Evolutionary conservation across 306 rosid genomes (phyloP), one percentile per base, ranked within the genome.

Genomic region (Malus sylvestris): DNA sequence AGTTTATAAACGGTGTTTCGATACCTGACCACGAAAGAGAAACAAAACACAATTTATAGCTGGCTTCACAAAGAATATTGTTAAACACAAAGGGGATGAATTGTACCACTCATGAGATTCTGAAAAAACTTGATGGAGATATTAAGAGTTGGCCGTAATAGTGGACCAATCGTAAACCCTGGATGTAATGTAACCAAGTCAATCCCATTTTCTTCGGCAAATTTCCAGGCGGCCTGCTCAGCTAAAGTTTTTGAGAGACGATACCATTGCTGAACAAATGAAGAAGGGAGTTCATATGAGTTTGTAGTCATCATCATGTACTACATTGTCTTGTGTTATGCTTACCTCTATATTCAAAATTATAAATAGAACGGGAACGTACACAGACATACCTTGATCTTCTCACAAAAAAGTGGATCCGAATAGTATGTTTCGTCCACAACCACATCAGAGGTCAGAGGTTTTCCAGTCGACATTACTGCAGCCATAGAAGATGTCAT

Each of bases 341-440:
- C 20, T 49, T 49, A 5, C 55, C 1, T 49, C 55, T 14, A 4
- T 49, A 18, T 2, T 18, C 3, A 4, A 15, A 4, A 49, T 49
- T 49, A 49, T 49, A 18, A 49, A 33, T 19, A 51, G 15, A 4
- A 18, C 7, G 6, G 8, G 3, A 40, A n/a, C 6, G 23, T 1
- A 35, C 38, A 35, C 38, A 35, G 38, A 44, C 10, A 0, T 30
- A 83, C 86, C 78, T 83, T 49, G 12, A 25, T 2, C 6, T 59
- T 68, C 62, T 75, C 63, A 16, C 83, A 79, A 27, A 58, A 5
- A 67, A 7, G 27, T 8, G 68, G 75, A 75, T 83, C 81, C 2
- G 86, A 83, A 52, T 64, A 75, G 81, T 83, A 79, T 2, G 76
- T 75, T 76, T 83, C 86, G 29, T 79, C 86, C 58, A 79, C 3